A percentile compares a stretch with the other conserved stretches of the same genome.
Evolutionary conservation across 2,329 filamentous ascomycete genomes (phyloP).

Genomic region (Aureobasidium zeae): DNA sequence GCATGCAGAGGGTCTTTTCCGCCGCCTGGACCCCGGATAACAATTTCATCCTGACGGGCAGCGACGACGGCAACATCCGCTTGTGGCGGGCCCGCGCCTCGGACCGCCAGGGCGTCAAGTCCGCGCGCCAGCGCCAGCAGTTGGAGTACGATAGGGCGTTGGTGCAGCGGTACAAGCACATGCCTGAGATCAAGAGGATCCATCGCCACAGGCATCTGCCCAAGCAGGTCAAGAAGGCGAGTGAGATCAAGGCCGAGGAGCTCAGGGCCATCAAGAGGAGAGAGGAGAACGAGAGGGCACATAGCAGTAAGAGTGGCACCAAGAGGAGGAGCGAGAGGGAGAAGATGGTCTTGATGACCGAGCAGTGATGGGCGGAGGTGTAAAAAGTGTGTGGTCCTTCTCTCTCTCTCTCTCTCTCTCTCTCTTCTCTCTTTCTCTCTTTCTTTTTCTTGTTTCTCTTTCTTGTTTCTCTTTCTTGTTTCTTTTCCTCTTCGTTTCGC

Average conservation of each 20-base stretch:
- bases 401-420: neutral
- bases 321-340: slow-evolving; percentile 71
- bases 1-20: slow-evolving; percentile 91
- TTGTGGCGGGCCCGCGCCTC: slow-evolving; percentile 87
- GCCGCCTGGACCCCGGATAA: slow-evolving; percentile 79
- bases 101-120: slow-evolving; percentile 74
- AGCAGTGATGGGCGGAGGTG: slow-evolving; percentile 48
- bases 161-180: slow-evolving; percentile 76
- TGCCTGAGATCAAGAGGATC: slow-evolving; percentile 92
- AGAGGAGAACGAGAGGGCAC: slow-evolving; percentile 89
- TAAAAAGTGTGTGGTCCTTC: neutral
- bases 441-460: neutral
- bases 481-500: too few relatives aligned
- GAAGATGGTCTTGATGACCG: slow-evolving; percentile 74
- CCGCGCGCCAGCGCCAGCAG: slow-evolving; percentile 71
- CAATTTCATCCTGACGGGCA: slow-evolving; percentile 81
- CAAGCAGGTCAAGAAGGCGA: slow-evolving; percentile 89
- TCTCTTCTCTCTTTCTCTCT: neutral
- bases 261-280: slow-evolving; percentile 76
- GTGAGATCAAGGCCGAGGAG: slow-evolving; percentile 88
- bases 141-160: slow-evolving; percentile 87
- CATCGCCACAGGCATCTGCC: slow-evolving; percentile 84
- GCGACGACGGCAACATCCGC: slow-evolving; percentile 84
- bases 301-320: slow-evolving; percentile 73
- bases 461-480: neutral